Evolutionary conservation across 352 stramenopile genomes (phyloP), one percentile per base, ranked within the genome.

Genomic region (Phytophthora litchii): DNA sequence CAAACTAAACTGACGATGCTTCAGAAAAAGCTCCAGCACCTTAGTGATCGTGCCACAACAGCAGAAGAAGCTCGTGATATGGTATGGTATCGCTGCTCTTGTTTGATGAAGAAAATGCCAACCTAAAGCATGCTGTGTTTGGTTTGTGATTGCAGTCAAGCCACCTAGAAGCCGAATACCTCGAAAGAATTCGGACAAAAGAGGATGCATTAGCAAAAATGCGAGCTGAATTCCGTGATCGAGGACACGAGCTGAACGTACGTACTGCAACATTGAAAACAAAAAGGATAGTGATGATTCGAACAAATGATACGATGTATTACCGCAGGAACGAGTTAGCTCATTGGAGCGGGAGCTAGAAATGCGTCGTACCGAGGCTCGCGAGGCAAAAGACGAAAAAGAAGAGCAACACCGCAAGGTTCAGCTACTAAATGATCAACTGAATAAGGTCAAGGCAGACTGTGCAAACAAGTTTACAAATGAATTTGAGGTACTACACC

Each of bases 361-460:
- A 47, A 68, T 89, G 36, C 76, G 80, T 23, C 74, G 83, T 31
- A 64, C 64, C 0, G 78, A 90, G 41, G 58, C 77, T 1, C 76
- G 83, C 3, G 83, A 92, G 21, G 54, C 74, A 0, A 79, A 86
- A 48, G 83, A 91, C 34, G 75, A 78, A 23, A 76, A 58, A n/a
- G 80, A 89, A 53, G 78, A 89, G 45, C 86, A 89, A 34, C 76
- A 74, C 23, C 72, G 71, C 9, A 85, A 87, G 40, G 76, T 83
- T 8, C 73, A 88, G 35, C 40, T 85, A 19, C 56, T 92, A 14
- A 89, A 87, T 25, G 74, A 91, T n/a, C 66, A 92, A 52, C 71
- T 92, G 8, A 83, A 80, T 43, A 90, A 90, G 54, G 81, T 89
- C n/a, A 87, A 89, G 25, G 67, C 75, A 5, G 79, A 88, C 40